A percentile compares a stretch with the other conserved stretches of the same genome.
These are phyloP conservation scores for Sphaerulina populicola DNA, from an alignment of 2,329 filamentous ascomycete species.

Conservation along the genomic window DNA sequence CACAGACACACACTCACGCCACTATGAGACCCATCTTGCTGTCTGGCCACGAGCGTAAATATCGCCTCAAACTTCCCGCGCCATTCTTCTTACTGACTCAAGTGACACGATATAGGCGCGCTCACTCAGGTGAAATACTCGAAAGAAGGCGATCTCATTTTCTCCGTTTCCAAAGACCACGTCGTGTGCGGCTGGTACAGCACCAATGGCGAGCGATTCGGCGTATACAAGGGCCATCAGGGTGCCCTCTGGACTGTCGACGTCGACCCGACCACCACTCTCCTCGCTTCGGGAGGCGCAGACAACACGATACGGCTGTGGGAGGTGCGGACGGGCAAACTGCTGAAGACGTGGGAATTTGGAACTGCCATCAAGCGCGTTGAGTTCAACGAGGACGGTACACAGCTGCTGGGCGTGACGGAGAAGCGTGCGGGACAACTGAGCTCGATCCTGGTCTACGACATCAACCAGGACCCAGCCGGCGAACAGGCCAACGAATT, in stretches of 20 bases:
- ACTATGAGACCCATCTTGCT: constrained; percentile 95
- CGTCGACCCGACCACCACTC: constrained; percentile 80
- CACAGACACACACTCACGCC: constrained; percentile 25
- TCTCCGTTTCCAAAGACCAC: constrained; percentile 93
- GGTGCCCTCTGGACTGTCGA: constrained; percentile 99
- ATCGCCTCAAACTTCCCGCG: neutral
- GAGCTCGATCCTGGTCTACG: constrained; percentile 85
- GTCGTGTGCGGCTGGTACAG: constrained; percentile 95
- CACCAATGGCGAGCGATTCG: constrained; percentile 94
- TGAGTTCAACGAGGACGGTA: constrained; percentile 93
- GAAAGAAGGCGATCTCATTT: constrained; percentile 90
- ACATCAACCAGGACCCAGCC: constrained; percentile 75
- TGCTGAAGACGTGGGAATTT: constrained; percentile 97
- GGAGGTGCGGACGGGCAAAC: constrained; percentile 87
- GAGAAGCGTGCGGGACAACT: constrained; percentile 98
- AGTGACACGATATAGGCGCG: neutral
- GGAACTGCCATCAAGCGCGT: constrained; percentile 94
- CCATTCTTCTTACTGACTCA: neutral
- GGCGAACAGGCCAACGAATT: constrained; percentile 80
- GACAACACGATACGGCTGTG: constrained; percentile 97
- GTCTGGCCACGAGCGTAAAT: constrained; percentile 62
- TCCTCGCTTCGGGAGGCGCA: constrained; percentile 90
- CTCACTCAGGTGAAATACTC: constrained; percentile 57
- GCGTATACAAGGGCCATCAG: constrained; percentile 93
- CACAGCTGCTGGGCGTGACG: constrained; percentile 81